A percentile compares a stretch with the other conserved stretches of the same genome.
These are phyloP conservation scores for Epichloe baconii DNA, from an alignment of 2,329 filamentous ascomycete species.

Conservation along the genomic window DNA sequence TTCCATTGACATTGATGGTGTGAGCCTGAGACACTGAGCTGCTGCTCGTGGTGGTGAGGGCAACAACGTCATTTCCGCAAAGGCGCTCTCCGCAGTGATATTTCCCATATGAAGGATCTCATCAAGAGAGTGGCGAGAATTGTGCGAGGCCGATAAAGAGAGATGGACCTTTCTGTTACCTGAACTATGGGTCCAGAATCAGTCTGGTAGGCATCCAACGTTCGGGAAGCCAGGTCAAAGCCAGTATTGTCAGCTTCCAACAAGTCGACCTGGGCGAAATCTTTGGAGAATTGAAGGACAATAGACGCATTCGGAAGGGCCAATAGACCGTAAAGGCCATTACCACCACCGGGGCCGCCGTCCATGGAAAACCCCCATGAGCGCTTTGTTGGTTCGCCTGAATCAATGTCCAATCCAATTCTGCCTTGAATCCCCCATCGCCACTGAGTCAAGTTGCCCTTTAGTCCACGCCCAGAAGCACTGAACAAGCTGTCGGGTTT, in stretches of 20 bases:
- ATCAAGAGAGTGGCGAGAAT: conserved; percentile 21
- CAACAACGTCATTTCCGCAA: conserved; percentile 24
- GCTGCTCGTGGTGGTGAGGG: conserved; percentile 29
- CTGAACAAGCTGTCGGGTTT: conserved; percentile 47
- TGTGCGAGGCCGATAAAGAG: conserved; percentile 23
- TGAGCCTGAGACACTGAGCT: conserved; percentile 25
- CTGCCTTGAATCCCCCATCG: conserved; percentile 54
- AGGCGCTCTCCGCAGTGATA: conserved; percentile 29
- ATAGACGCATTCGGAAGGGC: conserved; percentile 36
- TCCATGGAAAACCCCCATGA: conserved; percentile 38
- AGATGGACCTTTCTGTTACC: conserved; percentile 36
- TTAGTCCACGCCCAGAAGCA: conserved; percentile 49
- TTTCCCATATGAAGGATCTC: conserved; percentile 14
- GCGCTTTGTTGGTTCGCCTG: conserved; percentile 32
- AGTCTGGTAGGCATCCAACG: conserved; percentile 31
- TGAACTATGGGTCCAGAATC: conserved; percentile 32
- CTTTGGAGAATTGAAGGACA: conserved; percentile 33
- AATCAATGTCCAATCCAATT: conserved; percentile 45
- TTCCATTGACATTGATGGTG: conserved; percentile 23
- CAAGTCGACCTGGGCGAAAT: conserved; percentile 33
- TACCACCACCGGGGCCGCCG: conserved; percentile 6
- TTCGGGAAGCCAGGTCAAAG: conserved; percentile 41
- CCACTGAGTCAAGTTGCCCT: conserved; percentile 54
- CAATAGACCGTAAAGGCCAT: conserved; percentile 26
- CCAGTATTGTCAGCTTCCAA: conserved; percentile 25